Percentiles rank a stretch among this genome's conserved stretches.
These are phyloP conservation scores for Pleurotus ostreatus DNA, from an alignment of 768 basidiomycete species.

Conservation along the genomic window DNA sequence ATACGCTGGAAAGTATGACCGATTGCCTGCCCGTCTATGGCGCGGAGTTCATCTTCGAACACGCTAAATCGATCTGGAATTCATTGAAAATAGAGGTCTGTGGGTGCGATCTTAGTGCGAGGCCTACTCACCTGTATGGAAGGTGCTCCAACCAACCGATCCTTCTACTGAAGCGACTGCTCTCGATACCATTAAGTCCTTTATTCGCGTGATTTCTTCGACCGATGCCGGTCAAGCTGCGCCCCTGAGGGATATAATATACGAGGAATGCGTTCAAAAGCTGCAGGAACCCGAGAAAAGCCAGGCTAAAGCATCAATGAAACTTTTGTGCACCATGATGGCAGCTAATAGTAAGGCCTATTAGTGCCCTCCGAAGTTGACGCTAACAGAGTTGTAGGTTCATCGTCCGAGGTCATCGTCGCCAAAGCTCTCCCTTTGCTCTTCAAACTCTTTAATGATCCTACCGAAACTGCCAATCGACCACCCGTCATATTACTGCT, in stretches of 20 bases:
- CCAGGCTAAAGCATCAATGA: slow-evolving; percentile 84
- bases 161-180: slow-evolving; percentile 68
- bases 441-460: slow-evolving; percentile 68
- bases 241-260: slow-evolving; percentile 64
- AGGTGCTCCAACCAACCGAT: slow-evolving; percentile 96
- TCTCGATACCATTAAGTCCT: slow-evolving; percentile 60
- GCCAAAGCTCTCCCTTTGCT: slow-evolving; percentile 71
- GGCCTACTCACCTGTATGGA: not conserved
- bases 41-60: slow-evolving; percentile 47
- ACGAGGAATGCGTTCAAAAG: slow-evolving; percentile 75
- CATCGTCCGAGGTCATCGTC: slow-evolving; percentile 63
- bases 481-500: slow-evolving; percentile 58
- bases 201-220: slow-evolving; percentile 64
- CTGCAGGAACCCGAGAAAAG: slow-evolving; percentile 91
- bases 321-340: slow-evolving; percentile 75
- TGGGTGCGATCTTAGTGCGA: no score
- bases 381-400: slow-evolving; percentile 38
- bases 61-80: slow-evolving; percentile 84
- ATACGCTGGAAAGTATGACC: slow-evolving; percentile 77
- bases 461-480: slow-evolving; percentile 64
- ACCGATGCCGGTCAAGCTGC: slow-evolving; percentile 41
- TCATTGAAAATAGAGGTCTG: slow-evolving; percentile 83
- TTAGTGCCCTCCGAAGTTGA: no score
- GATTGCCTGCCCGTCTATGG: slow-evolving; percentile 87
- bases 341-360: slow-evolving; percentile 64